phyloP scores from a whole-genome alignment of 352 stramenopile genomes.

The Elongisporangium undulatum region DNA sequence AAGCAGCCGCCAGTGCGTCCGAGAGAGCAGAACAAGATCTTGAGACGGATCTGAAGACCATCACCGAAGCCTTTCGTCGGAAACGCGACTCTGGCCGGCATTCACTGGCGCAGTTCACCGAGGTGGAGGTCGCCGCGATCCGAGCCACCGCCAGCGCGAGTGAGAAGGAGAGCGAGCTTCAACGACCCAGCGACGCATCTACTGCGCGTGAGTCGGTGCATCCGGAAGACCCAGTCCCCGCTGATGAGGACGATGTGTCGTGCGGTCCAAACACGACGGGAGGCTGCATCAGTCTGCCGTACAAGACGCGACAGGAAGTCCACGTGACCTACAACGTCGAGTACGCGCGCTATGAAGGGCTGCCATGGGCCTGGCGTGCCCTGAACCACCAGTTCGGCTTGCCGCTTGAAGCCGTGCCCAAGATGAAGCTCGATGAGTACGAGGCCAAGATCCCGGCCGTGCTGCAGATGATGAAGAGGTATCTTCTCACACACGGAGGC shows the following conservation, averaged over 20 bases:
- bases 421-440: conserved; percentile 55
- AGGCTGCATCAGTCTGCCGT: conserved; percentile 58
- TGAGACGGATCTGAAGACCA: conserved; percentile 3
- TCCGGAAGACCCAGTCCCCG: neutral
- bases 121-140: conserved; percentile 23
- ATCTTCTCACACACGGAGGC: conserved; percentile 44
- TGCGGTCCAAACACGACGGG: conserved; percentile 3
- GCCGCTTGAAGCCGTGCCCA: conserved; percentile 52
- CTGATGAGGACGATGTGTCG: neutral
- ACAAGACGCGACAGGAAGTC: conserved; percentile 57
- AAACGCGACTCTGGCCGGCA: conserved; percentile 25
- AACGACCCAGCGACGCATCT: neutral
- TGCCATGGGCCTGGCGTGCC: conserved; percentile 54
- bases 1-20: neutral
- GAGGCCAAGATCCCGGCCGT: conserved; percentile 64
- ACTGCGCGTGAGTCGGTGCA: neutral
- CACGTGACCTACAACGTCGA: conserved; percentile 77
- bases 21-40: neutral
- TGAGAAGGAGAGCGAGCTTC: neutral
- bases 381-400: conserved; percentile 79
- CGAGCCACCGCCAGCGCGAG: neutral
- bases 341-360: conserved; percentile 63
- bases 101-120: conserved; percentile 27
- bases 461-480: conserved; percentile 70
- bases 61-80: conserved; percentile 10